Evolutionary conservation across 169 alveolate genomes (phyloP).

Genomic region (Theileria parva): DNA sequence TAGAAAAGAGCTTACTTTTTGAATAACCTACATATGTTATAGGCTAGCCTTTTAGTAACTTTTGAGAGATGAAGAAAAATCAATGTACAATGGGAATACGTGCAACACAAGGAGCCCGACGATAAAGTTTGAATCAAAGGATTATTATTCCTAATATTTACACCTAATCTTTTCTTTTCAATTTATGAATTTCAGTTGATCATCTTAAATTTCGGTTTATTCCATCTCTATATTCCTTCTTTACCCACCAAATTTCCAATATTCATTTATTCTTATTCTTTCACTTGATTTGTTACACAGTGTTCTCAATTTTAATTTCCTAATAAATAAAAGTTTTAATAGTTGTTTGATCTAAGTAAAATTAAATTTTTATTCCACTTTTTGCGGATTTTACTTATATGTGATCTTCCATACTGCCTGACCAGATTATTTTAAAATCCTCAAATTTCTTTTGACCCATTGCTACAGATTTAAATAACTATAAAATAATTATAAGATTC

Average conservation of each 20-base stretch:
- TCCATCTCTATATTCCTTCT: neutral
- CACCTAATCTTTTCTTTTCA: neutral
- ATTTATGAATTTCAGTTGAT: neutral
- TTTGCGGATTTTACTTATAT: neutral
- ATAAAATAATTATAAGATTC: neutral
- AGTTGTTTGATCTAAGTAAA: neutral
- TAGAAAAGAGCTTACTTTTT: neutral
- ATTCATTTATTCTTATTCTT: neutral
- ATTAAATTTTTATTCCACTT: neutral
- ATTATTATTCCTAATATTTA: slow-evolving; percentile 2
- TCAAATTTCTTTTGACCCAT: neutral
- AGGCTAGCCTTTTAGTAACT: neutral
- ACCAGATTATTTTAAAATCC: neutral
- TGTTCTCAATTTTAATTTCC: neutral
- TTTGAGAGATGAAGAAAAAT: slow-evolving; percentile 8
- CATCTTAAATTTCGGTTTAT: neutral
- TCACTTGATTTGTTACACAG: neutral
- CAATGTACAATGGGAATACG: slow-evolving; percentile 21
- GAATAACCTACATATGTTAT: slow-evolving; percentile 3
- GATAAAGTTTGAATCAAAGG: neutral
- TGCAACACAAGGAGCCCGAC: slow-evolving; percentile 27
- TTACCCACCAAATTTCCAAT: neutral
- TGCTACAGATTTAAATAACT: neutral
- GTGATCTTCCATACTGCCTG: neutral
- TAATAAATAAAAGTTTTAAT: too few relatives aligned